These are phyloP conservation scores for Aureobasidium vineae DNA, from an alignment of 2,329 filamentous ascomycete genomes.

Conservation along the genomic window DNA sequence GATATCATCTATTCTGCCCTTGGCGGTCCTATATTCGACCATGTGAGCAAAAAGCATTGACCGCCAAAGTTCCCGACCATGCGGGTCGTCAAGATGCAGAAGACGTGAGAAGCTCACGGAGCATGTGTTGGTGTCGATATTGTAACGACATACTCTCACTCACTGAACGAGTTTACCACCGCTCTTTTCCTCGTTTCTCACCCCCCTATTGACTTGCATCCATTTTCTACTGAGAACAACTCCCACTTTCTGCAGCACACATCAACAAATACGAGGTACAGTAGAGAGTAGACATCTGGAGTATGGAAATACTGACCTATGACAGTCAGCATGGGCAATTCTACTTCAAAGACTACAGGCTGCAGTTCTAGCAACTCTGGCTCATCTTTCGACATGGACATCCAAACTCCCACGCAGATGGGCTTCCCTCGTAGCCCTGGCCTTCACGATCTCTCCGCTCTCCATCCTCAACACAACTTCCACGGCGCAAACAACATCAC, in stretches of 20 bases:
- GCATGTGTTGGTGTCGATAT: neutral
- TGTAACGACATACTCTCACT: neutral
- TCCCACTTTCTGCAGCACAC: too few relatives aligned
- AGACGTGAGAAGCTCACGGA: neutral
- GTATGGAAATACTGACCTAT: neutral
- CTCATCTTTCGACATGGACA: neutral
- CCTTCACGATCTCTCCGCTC: neutral
- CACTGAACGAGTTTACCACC: neutral
- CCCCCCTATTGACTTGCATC: neutral
- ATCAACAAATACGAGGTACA: neutral
- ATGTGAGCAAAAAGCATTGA: conserved; percentile 9
- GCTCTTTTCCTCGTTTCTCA: neutral
- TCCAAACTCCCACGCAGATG: neutral
- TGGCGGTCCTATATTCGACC: neutral
- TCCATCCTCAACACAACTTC: neutral
- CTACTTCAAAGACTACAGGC: neutral
- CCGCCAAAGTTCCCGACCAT: neutral
- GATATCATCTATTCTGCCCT: neutral
- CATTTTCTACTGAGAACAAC: neutral
- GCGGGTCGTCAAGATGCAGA: neutral
- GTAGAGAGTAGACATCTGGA: too few relatives aligned
- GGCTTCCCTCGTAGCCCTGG: conserved; percentile 18
- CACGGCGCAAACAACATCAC: neutral
- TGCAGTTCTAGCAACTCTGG: neutral
- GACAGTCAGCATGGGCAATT: conserved; percentile 5